Conservation (phyloP, 345 rosid species). For the Rhodamnia rubescens region DNA sequence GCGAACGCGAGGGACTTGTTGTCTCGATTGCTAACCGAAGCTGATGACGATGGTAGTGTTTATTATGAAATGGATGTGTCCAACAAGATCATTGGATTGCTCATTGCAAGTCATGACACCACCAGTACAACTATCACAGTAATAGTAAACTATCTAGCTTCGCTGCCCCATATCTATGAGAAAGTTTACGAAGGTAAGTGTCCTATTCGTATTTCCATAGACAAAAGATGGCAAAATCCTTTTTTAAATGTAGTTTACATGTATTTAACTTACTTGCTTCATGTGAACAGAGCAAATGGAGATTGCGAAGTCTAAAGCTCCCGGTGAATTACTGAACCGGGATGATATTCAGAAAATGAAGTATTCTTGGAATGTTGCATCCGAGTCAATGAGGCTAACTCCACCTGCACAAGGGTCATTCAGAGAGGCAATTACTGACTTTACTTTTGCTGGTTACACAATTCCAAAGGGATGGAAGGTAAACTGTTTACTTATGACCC, state of each 20-base stretch:
- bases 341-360: not conserved
- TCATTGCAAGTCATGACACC: not conserved
- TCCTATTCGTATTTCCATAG: not conserved
- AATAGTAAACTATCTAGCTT: not conserved
- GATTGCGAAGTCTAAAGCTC: not conserved
- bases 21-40: not conserved
- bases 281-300: not conserved
- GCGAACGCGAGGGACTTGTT: not conserved
- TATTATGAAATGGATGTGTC: not conserved
- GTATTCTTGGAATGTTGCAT: not conserved
- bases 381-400: not conserved
- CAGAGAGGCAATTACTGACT: not conserved
- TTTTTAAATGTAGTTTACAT: not conserved
- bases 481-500: not conserved
- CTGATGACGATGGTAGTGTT: not conserved
- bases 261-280: not conserved
- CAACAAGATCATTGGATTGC: not conserved
- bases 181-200: not conserved
- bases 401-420: not conserved
- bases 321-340: not conserved
- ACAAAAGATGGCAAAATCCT: not conserved
- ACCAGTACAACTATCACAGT: not conserved
- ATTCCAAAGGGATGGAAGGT: not conserved
- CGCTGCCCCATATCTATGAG: not conserved
- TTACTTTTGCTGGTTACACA: not conserved